phyloP scores from a whole-genome alignment of 2,329 filamentous ascomycete genomes.

The Hypomyces rosellus region DNA sequence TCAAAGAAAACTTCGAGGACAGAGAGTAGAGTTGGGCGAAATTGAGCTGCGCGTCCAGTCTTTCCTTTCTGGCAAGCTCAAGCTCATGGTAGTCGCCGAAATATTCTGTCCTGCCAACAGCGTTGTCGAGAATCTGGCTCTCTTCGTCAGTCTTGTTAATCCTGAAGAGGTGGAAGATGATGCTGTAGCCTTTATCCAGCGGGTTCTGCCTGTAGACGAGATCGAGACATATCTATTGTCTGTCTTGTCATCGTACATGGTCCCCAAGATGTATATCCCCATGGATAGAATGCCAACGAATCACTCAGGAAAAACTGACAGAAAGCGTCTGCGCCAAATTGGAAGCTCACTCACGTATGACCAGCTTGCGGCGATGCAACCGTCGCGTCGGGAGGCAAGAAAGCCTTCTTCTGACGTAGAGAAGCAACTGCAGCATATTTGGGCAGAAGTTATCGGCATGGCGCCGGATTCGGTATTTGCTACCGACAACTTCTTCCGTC shows the following conservation, averaged over 20 bases:
- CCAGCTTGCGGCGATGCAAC: conserved; percentile 2
- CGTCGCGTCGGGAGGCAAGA: conserved; percentile 9
- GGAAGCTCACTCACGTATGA: conserved; percentile 6
- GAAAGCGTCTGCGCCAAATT: conserved; percentile 7
- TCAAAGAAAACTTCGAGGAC: conserved; percentile 29
- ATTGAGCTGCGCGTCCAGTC: conserved; percentile 8
- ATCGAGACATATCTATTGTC: conserved; percentile 1
- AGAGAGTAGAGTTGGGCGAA: conserved; percentile 37
- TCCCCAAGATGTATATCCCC: conserved; percentile 6
- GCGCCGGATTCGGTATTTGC: conserved; percentile 23
- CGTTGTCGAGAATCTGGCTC: conserved; percentile 1
- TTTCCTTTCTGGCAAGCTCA: background rate
- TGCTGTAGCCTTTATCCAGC: background rate
- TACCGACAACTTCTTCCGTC: conserved; percentile 29
- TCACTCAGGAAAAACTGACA: conserved; percentile 9
- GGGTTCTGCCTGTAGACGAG: background rate
- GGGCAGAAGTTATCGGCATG: conserved; percentile 33
- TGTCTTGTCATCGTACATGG: background rate
- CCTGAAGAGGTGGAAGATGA: background rate
- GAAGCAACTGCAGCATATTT: conserved; percentile 23
- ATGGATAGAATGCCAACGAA: background rate
- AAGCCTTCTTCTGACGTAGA: conserved; percentile 12
- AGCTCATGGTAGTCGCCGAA: conserved; percentile 7
- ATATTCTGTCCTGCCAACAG: conserved; percentile 1
- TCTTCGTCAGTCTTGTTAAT: background rate